Percentiles rank a stretch among this genome's conserved stretches.
These are phyloP conservation scores for Candida taoyuanica DNA, from an alignment of 805 yeast species.

Conservation along the genomic window DNA sequence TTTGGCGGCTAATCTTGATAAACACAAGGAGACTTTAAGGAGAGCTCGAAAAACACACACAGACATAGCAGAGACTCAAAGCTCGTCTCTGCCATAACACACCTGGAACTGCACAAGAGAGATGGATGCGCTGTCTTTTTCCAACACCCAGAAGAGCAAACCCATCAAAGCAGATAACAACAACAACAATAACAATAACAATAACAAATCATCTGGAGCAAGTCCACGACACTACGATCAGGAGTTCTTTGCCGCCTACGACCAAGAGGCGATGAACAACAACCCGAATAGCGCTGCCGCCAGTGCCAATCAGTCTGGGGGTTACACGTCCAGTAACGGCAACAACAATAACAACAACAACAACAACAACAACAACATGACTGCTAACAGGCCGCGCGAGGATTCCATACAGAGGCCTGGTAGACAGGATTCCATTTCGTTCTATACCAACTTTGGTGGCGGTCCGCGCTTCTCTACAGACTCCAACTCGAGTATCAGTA, in stretches of 20 bases:
- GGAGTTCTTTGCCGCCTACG: background rate
- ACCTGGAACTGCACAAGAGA: background rate
- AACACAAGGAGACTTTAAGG: no score
- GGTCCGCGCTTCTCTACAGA: slow-evolving; percentile 28
- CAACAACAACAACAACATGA: slow-evolving; percentile 4
- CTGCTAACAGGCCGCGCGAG: slow-evolving; percentile 10
- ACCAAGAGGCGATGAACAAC: slow-evolving; percentile 5
- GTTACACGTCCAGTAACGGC: no score
- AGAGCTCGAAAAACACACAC: no score
- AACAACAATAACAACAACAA: slow-evolving; percentile 8
- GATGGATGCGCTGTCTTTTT: slow-evolving; percentile 17
- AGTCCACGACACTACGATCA: slow-evolving; percentile 19
- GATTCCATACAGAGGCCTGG: slow-evolving; percentile 16
- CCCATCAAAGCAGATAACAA: no score
- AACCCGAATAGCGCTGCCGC: background rate
- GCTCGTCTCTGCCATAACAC: background rate
- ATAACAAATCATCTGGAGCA: slow-evolving; percentile 3
- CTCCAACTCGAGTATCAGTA: slow-evolving; percentile 26
- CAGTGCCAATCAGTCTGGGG: no score
- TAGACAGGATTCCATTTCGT: slow-evolving; percentile 27
- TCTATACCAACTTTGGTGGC: slow-evolving; percentile 22
- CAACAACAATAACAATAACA: background rate
- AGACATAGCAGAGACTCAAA: background rate
- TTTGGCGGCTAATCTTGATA: no score
- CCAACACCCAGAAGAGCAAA: no score